Evolutionary conservation across 768 basidiomycete genomes (phyloP).

Genomic region (Auriscalpium microsporum): DNA sequence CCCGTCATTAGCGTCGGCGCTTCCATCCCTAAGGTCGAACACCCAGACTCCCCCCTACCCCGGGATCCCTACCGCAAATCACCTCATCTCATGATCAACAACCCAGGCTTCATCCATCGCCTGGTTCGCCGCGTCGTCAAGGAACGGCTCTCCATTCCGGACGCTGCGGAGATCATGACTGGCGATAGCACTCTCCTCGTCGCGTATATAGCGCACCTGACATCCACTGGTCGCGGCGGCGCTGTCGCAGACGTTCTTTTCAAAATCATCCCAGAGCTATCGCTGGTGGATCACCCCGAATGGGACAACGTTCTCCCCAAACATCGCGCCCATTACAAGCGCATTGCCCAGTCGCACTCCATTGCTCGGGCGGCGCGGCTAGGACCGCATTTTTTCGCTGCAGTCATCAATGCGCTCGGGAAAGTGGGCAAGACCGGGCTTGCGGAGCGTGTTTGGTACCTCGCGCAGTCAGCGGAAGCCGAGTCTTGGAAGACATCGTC

Average conservation of each 20-base stretch:
- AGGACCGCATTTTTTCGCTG: conserved; percentile 57
- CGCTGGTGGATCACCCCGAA: conserved; percentile 29
- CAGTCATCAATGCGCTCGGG: conserved; percentile 50
- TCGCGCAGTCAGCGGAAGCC: conserved; percentile 51
- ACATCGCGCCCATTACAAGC: too few species aligned
- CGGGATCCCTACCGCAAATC: too few species aligned
- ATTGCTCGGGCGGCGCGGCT: conserved; percentile 4
- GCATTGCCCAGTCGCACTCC: too few species aligned
- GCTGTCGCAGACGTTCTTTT: conserved; percentile 42
- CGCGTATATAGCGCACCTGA: conserved; percentile 44
- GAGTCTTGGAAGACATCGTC: conserved; percentile 36
- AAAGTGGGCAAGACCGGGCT: conserved; percentile 47
- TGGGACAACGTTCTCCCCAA: conserved; percentile 30
- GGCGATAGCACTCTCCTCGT: conserved; percentile 42
- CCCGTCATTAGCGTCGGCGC: conserved; percentile 7
- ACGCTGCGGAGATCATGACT: conserved; percentile 9
- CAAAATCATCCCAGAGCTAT: conserved; percentile 46
- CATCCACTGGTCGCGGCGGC: conserved; percentile 38
- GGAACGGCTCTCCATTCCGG: conserved; percentile 12
- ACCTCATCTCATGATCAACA: too few species aligned
- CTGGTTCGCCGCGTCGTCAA: background rate
- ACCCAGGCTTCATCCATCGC: too few species aligned
- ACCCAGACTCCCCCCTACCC: too few species aligned
- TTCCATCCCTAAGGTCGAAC: too few species aligned
- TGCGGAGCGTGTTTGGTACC: conserved; percentile 56